Percentiles rank a stretch among this genome's conserved stretches.
Evolutionary conservation across 345 rosid genomes (phyloP).

Genomic region (Draba incana): DNA sequence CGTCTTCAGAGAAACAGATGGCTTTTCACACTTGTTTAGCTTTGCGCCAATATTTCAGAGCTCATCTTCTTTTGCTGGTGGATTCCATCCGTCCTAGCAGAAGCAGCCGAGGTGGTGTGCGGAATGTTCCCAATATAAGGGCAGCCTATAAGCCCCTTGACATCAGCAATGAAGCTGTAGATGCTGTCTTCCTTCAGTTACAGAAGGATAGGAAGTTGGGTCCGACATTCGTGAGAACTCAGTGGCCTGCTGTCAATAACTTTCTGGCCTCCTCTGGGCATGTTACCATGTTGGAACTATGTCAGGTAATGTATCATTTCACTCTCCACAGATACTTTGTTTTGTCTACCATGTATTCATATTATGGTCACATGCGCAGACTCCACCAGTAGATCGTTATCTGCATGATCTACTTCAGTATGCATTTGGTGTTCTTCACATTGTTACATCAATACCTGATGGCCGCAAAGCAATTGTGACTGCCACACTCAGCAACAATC

Average conservation of each 20-base stretch:
- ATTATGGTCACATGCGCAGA: conserved; percentile 54
- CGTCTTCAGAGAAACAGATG: conserved; percentile 93
- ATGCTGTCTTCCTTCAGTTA: conserved; percentile 83
- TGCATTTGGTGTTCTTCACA: conserved; percentile 96
- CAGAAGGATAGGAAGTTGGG: conserved; percentile 97
- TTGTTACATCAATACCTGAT: conserved; percentile 76
- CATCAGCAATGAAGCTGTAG: conserved; percentile 96
- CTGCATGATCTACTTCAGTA: conserved; percentile 95
- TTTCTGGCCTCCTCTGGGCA: conserved; percentile 81
- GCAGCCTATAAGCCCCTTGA: conserved; percentile 96
- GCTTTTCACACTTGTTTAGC: conserved; percentile 95
- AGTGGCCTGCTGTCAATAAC: conserved; percentile 84
- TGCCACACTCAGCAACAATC: conserved; percentile 86
- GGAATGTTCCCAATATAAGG: conserved; percentile 75
- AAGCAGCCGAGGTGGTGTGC: conserved; percentile 69
- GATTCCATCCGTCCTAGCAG: conserved; percentile 91
- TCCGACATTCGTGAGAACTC: conserved; percentile 83
- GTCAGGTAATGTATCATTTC: conserved; percentile 66
- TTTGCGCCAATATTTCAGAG: conserved; percentile 95
- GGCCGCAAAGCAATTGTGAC: conserved; percentile 89
- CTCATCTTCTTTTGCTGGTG: conserved; percentile 86
- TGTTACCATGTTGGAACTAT: conserved; percentile 86
- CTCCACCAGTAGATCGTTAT: conserved; percentile 95
- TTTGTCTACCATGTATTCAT: conserved; percentile 28
- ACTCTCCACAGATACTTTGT: conserved; percentile 6